Base-by-base conservation (phyloP, 2,329 filamentous ascomycete genomes). In the Fusarium fracticaudum region DNA sequence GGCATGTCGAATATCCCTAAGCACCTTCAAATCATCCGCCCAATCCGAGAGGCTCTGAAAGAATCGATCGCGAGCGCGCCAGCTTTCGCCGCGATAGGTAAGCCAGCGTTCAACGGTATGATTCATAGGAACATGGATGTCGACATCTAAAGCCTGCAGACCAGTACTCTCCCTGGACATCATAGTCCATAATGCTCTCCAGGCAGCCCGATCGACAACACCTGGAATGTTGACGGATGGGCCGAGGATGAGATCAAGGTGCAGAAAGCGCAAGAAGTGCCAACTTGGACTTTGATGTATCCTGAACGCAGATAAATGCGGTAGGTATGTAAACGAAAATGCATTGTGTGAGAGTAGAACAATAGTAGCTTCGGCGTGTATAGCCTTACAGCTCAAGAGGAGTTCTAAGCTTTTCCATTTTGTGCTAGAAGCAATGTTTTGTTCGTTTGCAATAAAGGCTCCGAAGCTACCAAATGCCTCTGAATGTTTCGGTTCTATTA, bases 321-420 rank as follows among this genome's bases (percentile, higher is more conserved):
- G 40, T 43, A 43, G 40, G 3, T n/a, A 43, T 0, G 40, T 43
- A n/a, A 43, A 43, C 22, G 40, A 43, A n/a, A 43, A n/a, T 15
- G 6, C 22, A 13, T 43, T 43, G 8, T n/a, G 40, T 1, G 40
- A 43, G 20, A 43, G 2, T 1, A n/a, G 40, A 6, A n/a, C 1
- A 43, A 1, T 8, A 20, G 8, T 0, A 1, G 40, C 22, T 1
- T 43, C 22, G 1, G 22, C 14, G 0, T 43, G 22, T n/a, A 43
- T n/a, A 43, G 40, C 40, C 22, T 43, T 43, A 14, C 22, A 43
- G 22, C 40, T 43, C 22, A n/a, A 15, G 40, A 43, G 40, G 40
- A 43, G 22, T 8, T 43, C 22, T 15, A 3, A 43, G 22, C 22
- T 43, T 43, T 43, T 43, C 40, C 40, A 43, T 15, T 15, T 5